A percentile compares a stretch with the other conserved stretches of the same genome.
phyloP scores from a whole-genome alignment of 768 basidiomycete species.

The Phlebiopsis flavidoalba region DNA sequence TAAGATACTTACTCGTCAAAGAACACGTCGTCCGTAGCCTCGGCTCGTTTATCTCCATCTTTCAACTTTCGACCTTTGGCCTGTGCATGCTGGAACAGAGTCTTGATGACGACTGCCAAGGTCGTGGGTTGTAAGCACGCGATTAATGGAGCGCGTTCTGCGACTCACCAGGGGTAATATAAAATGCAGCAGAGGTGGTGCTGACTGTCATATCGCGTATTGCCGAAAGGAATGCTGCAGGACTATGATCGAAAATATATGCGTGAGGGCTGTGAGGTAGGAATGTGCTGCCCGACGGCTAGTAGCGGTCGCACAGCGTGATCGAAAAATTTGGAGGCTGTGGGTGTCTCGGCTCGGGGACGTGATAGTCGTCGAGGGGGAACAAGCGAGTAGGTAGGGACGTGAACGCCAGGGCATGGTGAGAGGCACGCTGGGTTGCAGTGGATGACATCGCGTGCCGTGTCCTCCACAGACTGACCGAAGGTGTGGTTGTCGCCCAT shows the following conservation, averaged over 20 bases:
- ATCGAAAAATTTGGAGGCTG: background rate
- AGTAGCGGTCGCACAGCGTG: background rate
- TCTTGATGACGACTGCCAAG: conserved; percentile 47
- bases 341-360: background rate
- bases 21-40: conserved; percentile 56
- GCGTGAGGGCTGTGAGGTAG: background rate
- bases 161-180: conserved; percentile 46
- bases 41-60: conserved; percentile 28
- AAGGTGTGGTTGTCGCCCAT: background rate
- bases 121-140: background rate
- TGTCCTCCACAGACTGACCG: background rate
- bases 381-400: background rate
- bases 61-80: conserved; percentile 36
- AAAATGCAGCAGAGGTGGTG: conserved; percentile 47
- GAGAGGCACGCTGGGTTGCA: background rate
- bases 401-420: background rate
- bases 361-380: background rate
- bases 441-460: conserved; percentile 2
- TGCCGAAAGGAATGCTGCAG: conserved; percentile 30
- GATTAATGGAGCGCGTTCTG: background rate
- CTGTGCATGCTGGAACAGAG: conserved; percentile 43
- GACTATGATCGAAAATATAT: background rate
- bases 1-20: conserved; percentile 54
- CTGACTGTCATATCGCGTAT: conserved; percentile 43
- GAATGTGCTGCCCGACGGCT: background rate